Evolutionary conservation across 352 stramenopile species (phyloP).

Genomic region (Phytophthora pisi): DNA sequence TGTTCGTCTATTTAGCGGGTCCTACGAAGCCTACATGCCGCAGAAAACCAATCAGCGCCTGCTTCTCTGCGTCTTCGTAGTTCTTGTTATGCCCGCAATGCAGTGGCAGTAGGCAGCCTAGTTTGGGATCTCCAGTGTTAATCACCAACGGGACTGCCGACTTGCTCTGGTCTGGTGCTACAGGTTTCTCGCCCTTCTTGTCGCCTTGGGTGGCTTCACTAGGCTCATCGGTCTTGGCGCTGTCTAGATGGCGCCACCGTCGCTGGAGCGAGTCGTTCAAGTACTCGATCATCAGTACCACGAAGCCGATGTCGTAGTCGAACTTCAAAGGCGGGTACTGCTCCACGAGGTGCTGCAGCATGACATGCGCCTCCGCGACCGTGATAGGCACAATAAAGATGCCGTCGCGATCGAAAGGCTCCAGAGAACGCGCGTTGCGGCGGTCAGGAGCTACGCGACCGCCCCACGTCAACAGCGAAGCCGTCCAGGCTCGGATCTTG

Average conservation of each 20-base stretch:
- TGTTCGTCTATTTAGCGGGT: constrained; percentile 29
- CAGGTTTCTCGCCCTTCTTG: constrained; percentile 8
- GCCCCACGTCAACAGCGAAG: constrained; percentile 79
- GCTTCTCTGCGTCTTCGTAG: constrained; percentile 77
- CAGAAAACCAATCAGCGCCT: constrained; percentile 65
- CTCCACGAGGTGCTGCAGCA: constrained; percentile 59
- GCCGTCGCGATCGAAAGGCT: constrained; percentile 73
- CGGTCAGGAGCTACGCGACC: constrained; percentile 44
- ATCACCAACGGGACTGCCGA: constrained; percentile 38
- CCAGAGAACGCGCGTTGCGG: constrained; percentile 44
- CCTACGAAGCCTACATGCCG: constrained; percentile 47
- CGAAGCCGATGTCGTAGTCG: constrained; percentile 74
- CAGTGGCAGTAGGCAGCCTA: constrained; percentile 69
- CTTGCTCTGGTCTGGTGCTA: constrained; percentile 9
- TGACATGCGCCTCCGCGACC: constrained; percentile 58
- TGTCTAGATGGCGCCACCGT: constrained; percentile 59
- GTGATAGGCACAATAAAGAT: constrained; percentile 70
- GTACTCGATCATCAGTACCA: constrained; percentile 82
- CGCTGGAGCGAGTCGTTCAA: constrained; percentile 67
- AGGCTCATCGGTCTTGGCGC: constrained; percentile 9
- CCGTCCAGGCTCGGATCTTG: constrained; percentile 81
- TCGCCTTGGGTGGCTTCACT: constrained; percentile 11
- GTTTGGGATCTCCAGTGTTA: constrained; percentile 34
- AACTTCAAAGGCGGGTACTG: constrained; percentile 69
- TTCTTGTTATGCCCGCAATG: constrained; percentile 90